A percentile compares a stretch with the other conserved stretches of the same genome.
These are phyloP conservation scores for Arabis alpina DNA, from an alignment of 345 rosid genomes.

Conservation along the genomic window DNA sequence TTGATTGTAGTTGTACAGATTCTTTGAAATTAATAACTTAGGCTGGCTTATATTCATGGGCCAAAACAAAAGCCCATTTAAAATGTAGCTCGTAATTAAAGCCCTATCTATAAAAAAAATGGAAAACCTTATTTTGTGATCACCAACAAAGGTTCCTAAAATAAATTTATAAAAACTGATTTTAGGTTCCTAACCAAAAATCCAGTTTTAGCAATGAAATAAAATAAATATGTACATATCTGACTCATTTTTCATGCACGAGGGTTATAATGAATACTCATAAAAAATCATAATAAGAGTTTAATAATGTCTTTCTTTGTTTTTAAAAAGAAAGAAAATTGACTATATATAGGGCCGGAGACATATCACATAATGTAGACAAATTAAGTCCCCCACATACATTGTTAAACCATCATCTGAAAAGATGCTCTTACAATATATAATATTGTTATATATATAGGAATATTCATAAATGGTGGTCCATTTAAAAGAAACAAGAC, in stretches of 20 bases:
- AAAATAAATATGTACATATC: constrained; percentile 7
- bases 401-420: constrained; percentile 39
- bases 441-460: background rate
- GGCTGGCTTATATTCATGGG: background rate
- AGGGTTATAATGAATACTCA: background rate
- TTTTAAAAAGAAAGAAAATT: constrained; percentile 12
- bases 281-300: background rate
- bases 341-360: constrained; percentile 27
- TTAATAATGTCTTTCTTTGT: constrained; percentile 9
- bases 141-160: background rate
- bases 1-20: background rate
- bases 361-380: constrained; percentile 31
- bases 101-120: background rate
- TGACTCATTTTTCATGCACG: constrained; percentile 21
- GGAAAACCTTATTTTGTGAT: background rate
- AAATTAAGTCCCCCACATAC: constrained; percentile 35
- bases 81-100: background rate
- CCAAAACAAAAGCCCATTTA: constrained; percentile 25
- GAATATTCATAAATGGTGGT: constrained; percentile 46
- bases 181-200: background rate
- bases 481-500: constrained; percentile 41
- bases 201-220: background rate
- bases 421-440: constrained; percentile 36
- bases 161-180: background rate
- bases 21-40: background rate